Evolutionary conservation across 2,329 filamentous ascomycete genomes (phyloP).

Genomic region (Exophiala sp.): DNA sequence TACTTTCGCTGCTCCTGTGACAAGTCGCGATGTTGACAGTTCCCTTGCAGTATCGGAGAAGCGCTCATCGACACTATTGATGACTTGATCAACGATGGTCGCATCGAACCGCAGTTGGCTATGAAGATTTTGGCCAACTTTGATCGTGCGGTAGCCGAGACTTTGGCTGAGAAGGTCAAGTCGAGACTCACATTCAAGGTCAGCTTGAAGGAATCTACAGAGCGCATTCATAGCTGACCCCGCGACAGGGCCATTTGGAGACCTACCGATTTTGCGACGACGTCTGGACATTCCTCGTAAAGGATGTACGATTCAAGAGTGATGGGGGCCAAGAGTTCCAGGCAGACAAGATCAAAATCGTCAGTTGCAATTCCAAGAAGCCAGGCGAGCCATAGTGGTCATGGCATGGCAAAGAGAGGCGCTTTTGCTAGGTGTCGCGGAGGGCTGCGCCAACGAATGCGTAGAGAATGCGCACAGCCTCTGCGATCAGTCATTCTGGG

Average conservation of each 20-base stretch:
- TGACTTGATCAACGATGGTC: conserved; percentile 86
- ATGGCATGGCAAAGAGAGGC: not conserved
- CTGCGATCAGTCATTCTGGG: not conserved
- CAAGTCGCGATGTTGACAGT: conserved; percentile 21
- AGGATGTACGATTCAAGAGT: conserved; percentile 98
- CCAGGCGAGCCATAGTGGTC: conserved; percentile 49
- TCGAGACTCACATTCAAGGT: conserved; percentile 93
- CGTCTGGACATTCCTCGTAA: conserved; percentile 98
- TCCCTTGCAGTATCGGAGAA: conserved; percentile 67
- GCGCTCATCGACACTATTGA: conserved; percentile 95
- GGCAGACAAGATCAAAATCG: conserved; percentile 95
- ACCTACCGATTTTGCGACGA: conserved; percentile 99
- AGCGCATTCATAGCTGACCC: not conserved
- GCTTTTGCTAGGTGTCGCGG: not conserved
- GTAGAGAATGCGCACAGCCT: not conserved
- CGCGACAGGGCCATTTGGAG: conserved; percentile 78
- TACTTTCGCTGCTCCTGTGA: not conserved
- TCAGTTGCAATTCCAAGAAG: conserved; percentile 90
- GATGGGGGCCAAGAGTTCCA: conserved; percentile 69
- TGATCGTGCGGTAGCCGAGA: conserved; percentile 86
- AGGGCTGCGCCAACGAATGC: not conserved
- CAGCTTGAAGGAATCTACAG: not conserved
- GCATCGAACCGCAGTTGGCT: conserved; percentile 94
- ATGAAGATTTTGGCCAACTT: conserved; percentile 98
- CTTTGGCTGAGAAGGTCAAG: conserved; percentile 87